Evolutionary conservation across 192 early-diverging fungal genomes (phyloP).

Genomic region (Coemansia sp.): DNA sequence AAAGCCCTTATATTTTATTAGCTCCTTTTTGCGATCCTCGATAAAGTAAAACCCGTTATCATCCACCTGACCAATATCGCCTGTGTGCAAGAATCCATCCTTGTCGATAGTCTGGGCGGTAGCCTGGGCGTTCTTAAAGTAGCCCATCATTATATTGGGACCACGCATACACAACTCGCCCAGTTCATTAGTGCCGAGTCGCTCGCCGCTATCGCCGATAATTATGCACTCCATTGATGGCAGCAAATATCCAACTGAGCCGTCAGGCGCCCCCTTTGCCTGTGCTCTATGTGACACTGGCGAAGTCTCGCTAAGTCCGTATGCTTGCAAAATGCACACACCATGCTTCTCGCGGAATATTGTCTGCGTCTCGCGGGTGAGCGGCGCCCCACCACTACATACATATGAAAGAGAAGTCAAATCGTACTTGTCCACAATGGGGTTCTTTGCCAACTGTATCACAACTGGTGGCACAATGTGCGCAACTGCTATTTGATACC

Average conservation of each 20-base stretch:
- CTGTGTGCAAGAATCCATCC: slow-evolving; percentile 84
- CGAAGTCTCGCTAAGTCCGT: slow-evolving; percentile 68
- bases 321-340: slow-evolving; percentile 59
- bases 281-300: slow-evolving; percentile 38
- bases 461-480: slow-evolving; percentile 67
- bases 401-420: slow-evolving; percentile 64
- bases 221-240: slow-evolving; percentile 74
- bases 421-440: slow-evolving; percentile 73
- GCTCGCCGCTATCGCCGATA: slow-evolving; percentile 72
- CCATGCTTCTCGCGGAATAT: slow-evolving; percentile 53
- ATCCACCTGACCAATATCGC: slow-evolving; percentile 77
- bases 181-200: slow-evolving; percentile 60
- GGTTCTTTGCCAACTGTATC: slow-evolving; percentile 74
- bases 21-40: slow-evolving; percentile 83
- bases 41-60: slow-evolving; percentile 63
- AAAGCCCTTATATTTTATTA: slow-evolving; percentile 92
- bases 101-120: slow-evolving; percentile 69
- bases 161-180: slow-evolving; percentile 89
- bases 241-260: slow-evolving; percentile 71
- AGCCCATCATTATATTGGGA: slow-evolving; percentile 87
- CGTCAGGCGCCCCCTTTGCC: slow-evolving; percentile 19
- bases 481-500: slow-evolving; percentile 66
- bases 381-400: slow-evolving; percentile 79
- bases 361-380: slow-evolving; percentile 65
- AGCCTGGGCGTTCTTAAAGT: slow-evolving; percentile 79